Percentiles rank a stretch among this genome's conserved stretches.
phyloP scores from a whole-genome alignment of 2,329 filamentous ascomycete genomes.

The Fusarium brevicatenulatum region DNA sequence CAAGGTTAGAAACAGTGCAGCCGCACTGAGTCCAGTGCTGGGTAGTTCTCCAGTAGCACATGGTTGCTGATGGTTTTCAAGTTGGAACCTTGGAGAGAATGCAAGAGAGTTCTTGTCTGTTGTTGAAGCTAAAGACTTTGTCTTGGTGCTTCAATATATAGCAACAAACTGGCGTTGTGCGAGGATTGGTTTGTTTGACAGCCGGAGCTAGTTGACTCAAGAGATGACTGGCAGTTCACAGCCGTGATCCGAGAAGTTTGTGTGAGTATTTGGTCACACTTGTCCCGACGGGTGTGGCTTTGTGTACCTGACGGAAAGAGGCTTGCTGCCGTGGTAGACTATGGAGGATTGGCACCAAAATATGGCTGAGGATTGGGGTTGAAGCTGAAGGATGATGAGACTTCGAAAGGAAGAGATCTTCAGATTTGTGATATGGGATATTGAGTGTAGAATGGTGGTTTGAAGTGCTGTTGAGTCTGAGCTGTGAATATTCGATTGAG shows the following conservation, averaged over 20 bases:
- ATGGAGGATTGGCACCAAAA: conserved; percentile 9
- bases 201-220: conserved; percentile 14
- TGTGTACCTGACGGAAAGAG: conserved; percentile 37
- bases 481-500: conserved; percentile 28
- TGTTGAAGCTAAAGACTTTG: conserved; percentile 1
- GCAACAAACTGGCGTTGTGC: conserved; percentile 16
- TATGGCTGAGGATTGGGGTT: neutral
- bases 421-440: neutral
- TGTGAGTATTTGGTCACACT: conserved; percentile 36
- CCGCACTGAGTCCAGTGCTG: conserved; percentile 49
- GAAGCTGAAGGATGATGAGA: neutral
- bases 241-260: conserved; percentile 40
- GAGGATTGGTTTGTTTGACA: conserved; percentile 22
- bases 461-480: conserved; percentile 32
- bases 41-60: conserved; percentile 50
- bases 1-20: conserved; percentile 40
- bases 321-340: conserved; percentile 27
- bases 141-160: conserved; percentile 27
- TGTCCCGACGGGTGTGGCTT: conserved; percentile 35
- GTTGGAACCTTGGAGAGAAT: neutral
- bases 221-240: conserved; percentile 33
- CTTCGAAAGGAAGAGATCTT: neutral
- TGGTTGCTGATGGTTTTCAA: conserved; percentile 31
- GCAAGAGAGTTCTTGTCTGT: neutral
- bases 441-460: conserved; percentile 8